A percentile compares a stretch with the other conserved stretches of the same genome.
These are phyloP conservation scores for Cyclotella distinguenda DNA, from an alignment of 108 stramenopile species.

Conservation along the genomic window DNA sequence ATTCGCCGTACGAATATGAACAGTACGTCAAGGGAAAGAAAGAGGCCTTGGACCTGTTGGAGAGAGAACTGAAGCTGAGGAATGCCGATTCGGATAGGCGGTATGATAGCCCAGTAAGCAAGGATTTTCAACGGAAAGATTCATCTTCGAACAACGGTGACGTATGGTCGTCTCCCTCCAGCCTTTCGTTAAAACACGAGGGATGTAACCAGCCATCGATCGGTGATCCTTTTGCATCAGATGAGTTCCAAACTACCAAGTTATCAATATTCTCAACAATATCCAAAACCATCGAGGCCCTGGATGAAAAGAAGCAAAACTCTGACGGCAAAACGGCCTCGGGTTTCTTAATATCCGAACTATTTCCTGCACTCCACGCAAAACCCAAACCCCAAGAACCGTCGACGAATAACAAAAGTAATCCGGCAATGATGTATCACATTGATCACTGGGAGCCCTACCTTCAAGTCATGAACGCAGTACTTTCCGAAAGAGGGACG, in stretches of 20 bases:
- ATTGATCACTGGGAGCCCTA: constrained; percentile 34
- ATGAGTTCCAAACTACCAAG: neutral
- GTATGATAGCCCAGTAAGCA: neutral
- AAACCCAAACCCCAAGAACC: constrained; percentile 7
- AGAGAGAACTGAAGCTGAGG: neutral
- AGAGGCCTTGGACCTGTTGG: neutral
- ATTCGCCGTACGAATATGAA: constrained; percentile 34
- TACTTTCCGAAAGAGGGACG: constrained; percentile 17
- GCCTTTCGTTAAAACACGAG: too few relatives aligned
- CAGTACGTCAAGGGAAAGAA: constrained; percentile 13
- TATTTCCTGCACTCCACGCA: constrained; percentile 22
- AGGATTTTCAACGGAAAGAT: neutral
- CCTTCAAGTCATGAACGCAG: constrained; percentile 22
- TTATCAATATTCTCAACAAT: constrained; percentile 36
- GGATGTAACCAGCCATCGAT: too few relatives aligned
- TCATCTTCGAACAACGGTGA: too few relatives aligned
- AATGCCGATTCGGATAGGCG: neutral
- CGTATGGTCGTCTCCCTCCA: too few relatives aligned
- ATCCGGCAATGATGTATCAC: constrained; percentile 25
- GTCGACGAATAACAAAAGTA: neutral
- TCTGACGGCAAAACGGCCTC: neutral
- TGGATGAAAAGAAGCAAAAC: neutral
- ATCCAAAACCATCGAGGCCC: constrained; percentile 14
- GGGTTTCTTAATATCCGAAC: constrained; percentile 13
- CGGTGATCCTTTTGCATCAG: too few relatives aligned